Percentiles rank a stretch among this genome's conserved stretches.
phyloP scores from a whole-genome alignment of 2,329 filamentous ascomycete species.

The Pyrenophora tritici-repentis region DNA sequence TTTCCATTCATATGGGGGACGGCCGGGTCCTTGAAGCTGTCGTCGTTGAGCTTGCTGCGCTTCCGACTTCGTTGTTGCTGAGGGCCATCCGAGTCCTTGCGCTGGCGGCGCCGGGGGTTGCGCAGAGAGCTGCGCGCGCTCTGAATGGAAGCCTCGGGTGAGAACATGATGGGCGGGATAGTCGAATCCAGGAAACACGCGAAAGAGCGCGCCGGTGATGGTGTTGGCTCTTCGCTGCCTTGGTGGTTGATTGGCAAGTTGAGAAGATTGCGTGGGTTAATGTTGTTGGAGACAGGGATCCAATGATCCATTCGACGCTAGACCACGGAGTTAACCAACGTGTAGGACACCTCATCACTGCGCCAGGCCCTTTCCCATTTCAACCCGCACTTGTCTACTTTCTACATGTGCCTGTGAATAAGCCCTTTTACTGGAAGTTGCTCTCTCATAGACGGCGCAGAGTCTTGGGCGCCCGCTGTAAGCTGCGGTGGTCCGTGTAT shows the following conservation, averaged over 20 bases:
- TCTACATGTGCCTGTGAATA: neutral
- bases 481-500: too few species aligned
- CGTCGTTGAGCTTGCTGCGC: conserved; percentile 54
- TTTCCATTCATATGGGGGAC: conserved; percentile 42
- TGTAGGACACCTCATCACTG: neutral
- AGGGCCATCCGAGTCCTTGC: conserved; percentile 52
- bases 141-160: conserved; percentile 44
- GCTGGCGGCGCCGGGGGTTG: conserved; percentile 53
- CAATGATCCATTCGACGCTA: neutral
- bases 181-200: conserved; percentile 26
- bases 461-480: too few species aligned
- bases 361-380: neutral
- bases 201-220: conserved; percentile 37
- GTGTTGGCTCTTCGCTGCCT: conserved; percentile 24
- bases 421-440: too few species aligned
- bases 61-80: conserved; percentile 51
- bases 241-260: conserved; percentile 23
- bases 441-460: too few species aligned
- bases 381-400: neutral
- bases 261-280: conserved; percentile 20
- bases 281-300: conserved; percentile 21
- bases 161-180: conserved; percentile 43
- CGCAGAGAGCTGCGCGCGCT: conserved; percentile 48
- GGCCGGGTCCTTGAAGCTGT: conserved; percentile 42
- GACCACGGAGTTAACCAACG: conserved; percentile 16